Evolutionary conservation across 2,329 filamentous ascomycete genomes (phyloP).

Genomic region (Beauveria sp.): DNA sequence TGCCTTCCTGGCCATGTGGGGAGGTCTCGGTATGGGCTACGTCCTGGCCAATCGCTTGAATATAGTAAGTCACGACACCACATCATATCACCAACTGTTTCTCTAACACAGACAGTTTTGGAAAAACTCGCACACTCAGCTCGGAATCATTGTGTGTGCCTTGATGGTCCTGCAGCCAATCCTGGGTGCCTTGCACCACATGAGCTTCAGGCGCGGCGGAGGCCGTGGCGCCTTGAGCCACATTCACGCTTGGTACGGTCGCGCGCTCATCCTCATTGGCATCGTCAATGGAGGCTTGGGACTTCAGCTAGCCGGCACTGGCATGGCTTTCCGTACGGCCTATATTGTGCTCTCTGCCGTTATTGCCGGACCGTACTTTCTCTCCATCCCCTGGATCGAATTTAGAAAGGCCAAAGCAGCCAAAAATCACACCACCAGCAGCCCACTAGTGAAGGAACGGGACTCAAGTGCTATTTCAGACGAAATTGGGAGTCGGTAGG

Average conservation of each 20-base stretch:
- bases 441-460: neutral
- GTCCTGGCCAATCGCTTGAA: slow-evolving; percentile 33
- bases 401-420: neutral
- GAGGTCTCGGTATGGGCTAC: slow-evolving; percentile 51
- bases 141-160: slow-evolving; percentile 48
- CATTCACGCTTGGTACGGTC: slow-evolving; percentile 56
- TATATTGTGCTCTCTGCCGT: slow-evolving; percentile 50
- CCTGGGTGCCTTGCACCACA: slow-evolving; percentile 52
- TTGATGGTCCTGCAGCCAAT: slow-evolving; percentile 51
- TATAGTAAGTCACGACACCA: slow-evolving; percentile 30
- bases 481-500: neutral
- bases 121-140: slow-evolving; percentile 42
- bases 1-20: slow-evolving; percentile 50
- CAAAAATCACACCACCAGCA: neutral
- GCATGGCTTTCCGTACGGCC: slow-evolving; percentile 37
- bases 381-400: slow-evolving; percentile 14
- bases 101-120: slow-evolving; percentile 36
- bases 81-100: neutral
- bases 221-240: slow-evolving; percentile 45
- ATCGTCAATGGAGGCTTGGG: slow-evolving; percentile 59
- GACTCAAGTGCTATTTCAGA: neutral
- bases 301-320: slow-evolving; percentile 39
- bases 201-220: slow-evolving; percentile 39
- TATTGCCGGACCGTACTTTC: slow-evolving; percentile 37
- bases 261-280: slow-evolving; percentile 48